Evolutionary conservation across 352 stramenopile genomes (phyloP).

Genomic region (Phytophthora ramorum): DNA sequence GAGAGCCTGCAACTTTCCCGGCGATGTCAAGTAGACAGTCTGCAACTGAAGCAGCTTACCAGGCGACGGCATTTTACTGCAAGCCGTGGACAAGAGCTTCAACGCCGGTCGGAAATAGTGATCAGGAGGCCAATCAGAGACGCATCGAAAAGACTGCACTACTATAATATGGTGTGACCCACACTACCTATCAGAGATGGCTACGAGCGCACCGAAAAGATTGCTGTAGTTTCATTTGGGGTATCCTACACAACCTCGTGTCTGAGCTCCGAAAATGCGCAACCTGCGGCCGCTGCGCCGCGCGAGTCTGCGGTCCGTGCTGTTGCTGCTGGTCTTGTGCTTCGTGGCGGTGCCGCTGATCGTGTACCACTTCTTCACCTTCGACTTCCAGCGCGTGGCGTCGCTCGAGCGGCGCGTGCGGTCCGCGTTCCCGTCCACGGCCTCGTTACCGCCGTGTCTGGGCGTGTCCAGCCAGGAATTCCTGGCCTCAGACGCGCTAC

Average conservation of each 20-base stretch:
- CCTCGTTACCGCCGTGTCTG: constrained; percentile 28
- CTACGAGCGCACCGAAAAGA: too few species aligned
- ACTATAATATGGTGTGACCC: neutral
- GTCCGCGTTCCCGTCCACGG: neutral
- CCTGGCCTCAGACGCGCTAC: constrained; percentile 4
- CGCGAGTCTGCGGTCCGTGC: constrained; percentile 22
- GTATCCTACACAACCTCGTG: neutral
- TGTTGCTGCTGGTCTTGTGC: constrained; percentile 33
- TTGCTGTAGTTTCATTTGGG: neutral
- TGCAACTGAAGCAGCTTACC: constrained; percentile 21
- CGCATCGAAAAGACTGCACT: neutral
- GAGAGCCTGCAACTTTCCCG: constrained; percentile 3
- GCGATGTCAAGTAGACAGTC: constrained; percentile 11
- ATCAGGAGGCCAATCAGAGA: neutral
- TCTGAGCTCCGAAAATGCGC: neutral
- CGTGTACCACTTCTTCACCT: constrained; percentile 41
- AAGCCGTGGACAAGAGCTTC: neutral
- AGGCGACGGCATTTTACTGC: constrained; percentile 14
- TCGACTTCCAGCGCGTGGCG: constrained; percentile 28
- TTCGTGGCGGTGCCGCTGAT: constrained; percentile 42
- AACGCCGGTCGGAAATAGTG: neutral
- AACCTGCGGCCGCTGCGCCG: neutral
- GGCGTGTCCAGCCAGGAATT: constrained; percentile 29
- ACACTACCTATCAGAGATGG: neutral
- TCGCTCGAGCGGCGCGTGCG: constrained; percentile 10